Conservation (phyloP, 768 basidiomycete genomes). For the Amanita rimosa region DNA sequence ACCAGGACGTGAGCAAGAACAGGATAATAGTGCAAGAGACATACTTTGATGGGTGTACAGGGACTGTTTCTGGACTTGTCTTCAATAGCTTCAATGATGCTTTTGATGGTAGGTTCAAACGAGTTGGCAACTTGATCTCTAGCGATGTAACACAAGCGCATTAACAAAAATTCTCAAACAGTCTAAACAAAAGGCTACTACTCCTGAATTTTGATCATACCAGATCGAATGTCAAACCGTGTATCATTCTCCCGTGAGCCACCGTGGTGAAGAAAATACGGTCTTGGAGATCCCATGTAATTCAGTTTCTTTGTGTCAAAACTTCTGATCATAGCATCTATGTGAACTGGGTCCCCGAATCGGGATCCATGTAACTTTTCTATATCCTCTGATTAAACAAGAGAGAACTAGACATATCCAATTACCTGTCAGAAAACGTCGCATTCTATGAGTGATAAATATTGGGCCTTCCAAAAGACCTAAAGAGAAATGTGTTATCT, state of each 20-base stretch:
- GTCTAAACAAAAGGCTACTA: background rate
- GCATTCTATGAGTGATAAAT: background rate
- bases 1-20: too few relatives aligned
- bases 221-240: slow-evolving; percentile 27
- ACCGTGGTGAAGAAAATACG: slow-evolving; percentile 37
- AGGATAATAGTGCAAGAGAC: too few relatives aligned
- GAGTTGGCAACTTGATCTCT: too few relatives aligned
- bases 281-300: slow-evolving; percentile 20
- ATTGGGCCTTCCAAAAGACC: background rate
- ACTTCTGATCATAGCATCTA: slow-evolving; percentile 5
- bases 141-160: too few relatives aligned
- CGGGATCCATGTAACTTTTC: background rate
- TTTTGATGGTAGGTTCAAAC: too few relatives aligned
- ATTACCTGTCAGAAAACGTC: background rate
- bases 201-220: slow-evolving; percentile 15
- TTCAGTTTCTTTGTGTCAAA: slow-evolving; percentile 19
- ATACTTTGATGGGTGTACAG: too few relatives aligned
- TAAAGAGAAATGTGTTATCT: background rate
- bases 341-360: background rate
- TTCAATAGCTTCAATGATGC: too few relatives aligned
- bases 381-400: background rate
- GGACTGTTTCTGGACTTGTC: too few relatives aligned
- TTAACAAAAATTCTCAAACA: too few relatives aligned
- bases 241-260: slow-evolving; percentile 29
- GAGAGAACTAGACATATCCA: background rate